phyloP scores from a whole-genome alignment of 805 yeast genomes.

The Ogataea thermomethanolica region DNA sequence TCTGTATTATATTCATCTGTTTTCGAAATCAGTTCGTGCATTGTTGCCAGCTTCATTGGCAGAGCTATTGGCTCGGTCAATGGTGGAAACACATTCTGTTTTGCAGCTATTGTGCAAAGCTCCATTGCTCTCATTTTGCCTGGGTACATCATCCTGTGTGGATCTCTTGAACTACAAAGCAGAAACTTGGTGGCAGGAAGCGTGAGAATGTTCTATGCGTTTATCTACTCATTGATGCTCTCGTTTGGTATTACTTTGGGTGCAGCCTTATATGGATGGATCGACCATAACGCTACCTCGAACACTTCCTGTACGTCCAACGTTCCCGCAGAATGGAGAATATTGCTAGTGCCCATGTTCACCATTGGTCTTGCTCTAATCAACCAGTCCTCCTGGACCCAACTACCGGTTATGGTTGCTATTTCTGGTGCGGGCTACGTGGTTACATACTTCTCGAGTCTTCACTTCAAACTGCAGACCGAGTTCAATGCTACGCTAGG shows the following conservation, averaged over 20 bases:
- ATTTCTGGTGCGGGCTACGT: constrained; percentile 80
- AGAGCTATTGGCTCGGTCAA: constrained; percentile 85
- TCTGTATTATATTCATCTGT: constrained; percentile 83
- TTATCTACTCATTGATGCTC: constrained; percentile 83
- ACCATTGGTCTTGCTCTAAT: constrained; percentile 58
- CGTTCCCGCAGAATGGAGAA: constrained; percentile 56
- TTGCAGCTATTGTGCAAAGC: constrained; percentile 86
- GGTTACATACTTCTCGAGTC: constrained; percentile 74
- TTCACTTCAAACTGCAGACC: constrained; percentile 58
- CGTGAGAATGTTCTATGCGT: constrained; percentile 95
- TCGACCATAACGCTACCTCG: constrained; percentile 70
- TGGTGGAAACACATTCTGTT: constrained; percentile 66
- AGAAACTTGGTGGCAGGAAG: constrained; percentile 90
- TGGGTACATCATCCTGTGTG: constrained; percentile 89
- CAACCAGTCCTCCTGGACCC: constrained; percentile 82
- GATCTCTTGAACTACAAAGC: constrained; percentile 87
- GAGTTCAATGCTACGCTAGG: constrained; percentile 89
- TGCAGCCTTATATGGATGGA: constrained; percentile 93
- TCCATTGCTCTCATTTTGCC: constrained; percentile 88
- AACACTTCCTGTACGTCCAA: constrained; percentile 52
- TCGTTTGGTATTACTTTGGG: constrained; percentile 95
- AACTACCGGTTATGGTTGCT: constrained; percentile 76
- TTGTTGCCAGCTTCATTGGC: constrained; percentile 81
- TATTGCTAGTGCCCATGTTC: constrained; percentile 79
- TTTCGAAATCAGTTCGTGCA: constrained; percentile 88